Conservation (phyloP, 2,329 filamentous ascomycete species). For the Aspergillus luchuensis region DNA sequence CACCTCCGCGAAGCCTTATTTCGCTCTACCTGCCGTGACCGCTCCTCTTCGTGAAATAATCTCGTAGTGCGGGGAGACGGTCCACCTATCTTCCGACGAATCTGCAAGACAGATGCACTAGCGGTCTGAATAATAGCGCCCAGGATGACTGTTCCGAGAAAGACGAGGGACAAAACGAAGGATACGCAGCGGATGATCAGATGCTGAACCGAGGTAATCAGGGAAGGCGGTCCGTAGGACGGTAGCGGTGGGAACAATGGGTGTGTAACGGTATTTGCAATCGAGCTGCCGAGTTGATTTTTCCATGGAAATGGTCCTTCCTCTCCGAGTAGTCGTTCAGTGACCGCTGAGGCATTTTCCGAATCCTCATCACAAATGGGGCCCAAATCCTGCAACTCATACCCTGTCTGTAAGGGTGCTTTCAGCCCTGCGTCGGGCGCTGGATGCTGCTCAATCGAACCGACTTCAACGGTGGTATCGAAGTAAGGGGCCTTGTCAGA, state of each 20-base stretch:
- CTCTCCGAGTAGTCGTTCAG: constrained; percentile 18
- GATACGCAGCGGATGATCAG: constrained; percentile 66
- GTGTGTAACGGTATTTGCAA: constrained; percentile 21
- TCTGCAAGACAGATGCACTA: constrained; percentile 52
- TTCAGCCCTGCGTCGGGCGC: not conserved
- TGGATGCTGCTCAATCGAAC: not conserved
- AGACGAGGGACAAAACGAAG: constrained; percentile 74
- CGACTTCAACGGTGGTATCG: constrained; percentile 6
- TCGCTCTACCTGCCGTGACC: constrained; percentile 58
- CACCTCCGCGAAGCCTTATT: constrained; percentile 64
- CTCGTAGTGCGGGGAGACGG: constrained; percentile 62
- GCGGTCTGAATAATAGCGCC: constrained; percentile 72
- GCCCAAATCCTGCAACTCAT: constrained; percentile 1
- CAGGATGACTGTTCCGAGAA: constrained; percentile 73
- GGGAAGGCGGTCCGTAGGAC: constrained; percentile 73
- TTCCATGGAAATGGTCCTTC: not conserved
- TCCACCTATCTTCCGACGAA: constrained; percentile 59
- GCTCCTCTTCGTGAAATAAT: constrained; percentile 75
- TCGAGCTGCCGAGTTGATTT: not conserved
- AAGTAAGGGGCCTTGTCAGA: constrained; percentile 6
- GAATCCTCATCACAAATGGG: not conserved
- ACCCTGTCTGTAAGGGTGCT: not conserved
- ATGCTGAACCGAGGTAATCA: constrained; percentile 67
- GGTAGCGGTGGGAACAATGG: constrained; percentile 78
- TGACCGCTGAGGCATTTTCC: constrained; percentile 10